Percentiles rank a stretch among this genome's conserved stretches.
These are phyloP conservation scores for Cryptosporidium sp. DNA, from an alignment of 169 alveolate genomes.

Conservation along the genomic window DNA sequence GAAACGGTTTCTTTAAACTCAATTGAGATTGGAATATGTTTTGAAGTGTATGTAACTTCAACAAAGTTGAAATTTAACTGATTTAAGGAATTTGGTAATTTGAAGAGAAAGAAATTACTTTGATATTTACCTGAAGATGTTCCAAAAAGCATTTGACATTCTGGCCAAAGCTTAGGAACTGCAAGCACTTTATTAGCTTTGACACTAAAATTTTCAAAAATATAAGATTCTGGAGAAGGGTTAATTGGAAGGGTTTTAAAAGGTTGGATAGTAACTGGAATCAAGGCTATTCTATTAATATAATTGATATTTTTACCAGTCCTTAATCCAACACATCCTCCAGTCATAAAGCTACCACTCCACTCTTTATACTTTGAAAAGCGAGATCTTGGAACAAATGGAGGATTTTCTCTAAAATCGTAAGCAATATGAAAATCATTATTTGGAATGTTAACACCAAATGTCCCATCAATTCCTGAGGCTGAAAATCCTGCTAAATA, in stretches of 20 bases:
- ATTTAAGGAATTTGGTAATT: not conserved
- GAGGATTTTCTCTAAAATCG: constrained; percentile 1
- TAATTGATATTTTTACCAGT: not conserved
- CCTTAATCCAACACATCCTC: constrained; percentile 59
- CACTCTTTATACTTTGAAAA: constrained; percentile 10
- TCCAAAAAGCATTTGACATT: constrained; percentile 70
- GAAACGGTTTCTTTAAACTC: constrained; percentile 43
- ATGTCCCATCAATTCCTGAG: constrained; percentile 53
- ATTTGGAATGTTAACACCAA: constrained; percentile 15
- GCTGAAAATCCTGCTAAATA: constrained; percentile 34
- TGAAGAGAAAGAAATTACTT: constrained; percentile 46
- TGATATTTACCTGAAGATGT: constrained; percentile 25
- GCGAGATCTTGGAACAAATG: not conserved
- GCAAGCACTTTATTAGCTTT: constrained; percentile 9
- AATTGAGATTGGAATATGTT: constrained; percentile 34
- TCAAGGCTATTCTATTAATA: constrained; percentile 43
- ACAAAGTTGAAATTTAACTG: constrained; percentile 8
- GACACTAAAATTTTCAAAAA: not conserved
- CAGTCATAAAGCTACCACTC: constrained; percentile 67
- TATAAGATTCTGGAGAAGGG: not conserved
- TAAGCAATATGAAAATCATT: constrained; percentile 9
- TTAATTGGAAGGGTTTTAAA: not conserved
- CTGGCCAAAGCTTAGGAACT: constrained; percentile 71
- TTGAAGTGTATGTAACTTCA: constrained; percentile 34
- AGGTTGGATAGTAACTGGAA: constrained; percentile 40